Evolutionary conservation across 495 filamentous ascomycete species (phyloP), one percentile per base, ranked within the genome.

Genomic region (Aspergillus haitiensis): DNA sequence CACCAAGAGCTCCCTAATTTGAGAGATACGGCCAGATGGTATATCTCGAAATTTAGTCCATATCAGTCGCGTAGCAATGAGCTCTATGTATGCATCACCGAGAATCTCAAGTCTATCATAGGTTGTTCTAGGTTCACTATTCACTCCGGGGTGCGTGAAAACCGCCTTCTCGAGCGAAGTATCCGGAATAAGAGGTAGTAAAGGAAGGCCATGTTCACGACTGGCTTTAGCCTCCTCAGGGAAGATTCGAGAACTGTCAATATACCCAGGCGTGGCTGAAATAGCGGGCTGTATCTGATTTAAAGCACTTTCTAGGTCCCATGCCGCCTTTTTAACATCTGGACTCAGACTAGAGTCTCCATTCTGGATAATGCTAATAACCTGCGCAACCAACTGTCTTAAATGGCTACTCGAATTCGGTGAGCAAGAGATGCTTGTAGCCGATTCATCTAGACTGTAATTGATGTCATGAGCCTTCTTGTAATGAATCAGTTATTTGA

Each of bases 61-160:
- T 36, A 92, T 81, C 59, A 89, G 72, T 27, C 79, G 81, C 2
- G 87, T 85, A 50, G 88, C 80, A 50, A 88, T 83, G 12, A 90
- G 71, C 56, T 92, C 85, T 34, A 91, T 73, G 60, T 90, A 92
- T 5, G 86, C 84, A 67, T 93, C 89, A 4, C 89, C 89, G 35
- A 93, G 76, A 68, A 89, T 86, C 71, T 93, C 89, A 32, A 92
- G 79, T 10, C 84, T 77, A 61, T 92, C 88, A 67, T 91, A 92
- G 56, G 71, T 78, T 42, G 67, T 51, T 44, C 62, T 56, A 21
- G 59, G 62, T 34, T 72, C 66, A 12, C 67, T 67, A 27, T 66
- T 70, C 55, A 76, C 70, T 7, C 82, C 85, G 1, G 78, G 73
- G 65, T 93, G 90, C 7, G 83, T 90, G 66, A 93, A 87, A n/a